Conservation (phyloP, 1,284 basidiomycete genomes). For the Schizopora paradoxa region DNA sequence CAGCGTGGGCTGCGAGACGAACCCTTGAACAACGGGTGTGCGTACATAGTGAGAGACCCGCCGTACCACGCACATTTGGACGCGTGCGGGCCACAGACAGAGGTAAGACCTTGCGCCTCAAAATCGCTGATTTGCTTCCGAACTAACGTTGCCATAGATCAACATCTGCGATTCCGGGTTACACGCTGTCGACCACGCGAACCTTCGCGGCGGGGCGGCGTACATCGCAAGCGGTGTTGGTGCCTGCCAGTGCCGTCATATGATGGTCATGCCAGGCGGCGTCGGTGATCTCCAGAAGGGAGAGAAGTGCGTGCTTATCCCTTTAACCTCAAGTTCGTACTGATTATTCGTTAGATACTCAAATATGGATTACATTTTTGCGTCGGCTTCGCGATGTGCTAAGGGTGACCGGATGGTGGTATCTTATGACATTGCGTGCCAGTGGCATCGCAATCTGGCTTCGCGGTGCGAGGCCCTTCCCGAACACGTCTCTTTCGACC, state of each 20-base stretch:
- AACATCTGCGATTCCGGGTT: slow-evolving; percentile 2
- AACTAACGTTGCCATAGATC: neutral
- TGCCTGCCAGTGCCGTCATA: slow-evolving; percentile 1
- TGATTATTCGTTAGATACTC: neutral
- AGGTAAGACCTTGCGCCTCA: neutral
- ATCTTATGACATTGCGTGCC: slow-evolving; percentile 18
- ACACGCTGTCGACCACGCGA: slow-evolving; percentile 1
- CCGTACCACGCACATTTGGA: neutral
- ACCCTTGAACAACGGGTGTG: neutral
- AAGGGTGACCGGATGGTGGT: neutral
- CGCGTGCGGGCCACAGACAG: neutral
- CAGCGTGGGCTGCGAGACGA: slow-evolving; percentile 2
- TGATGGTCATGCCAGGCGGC: neutral
- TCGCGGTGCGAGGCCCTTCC: slow-evolving; percentile 4
- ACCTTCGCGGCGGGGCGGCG: neutral
- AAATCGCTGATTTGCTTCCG: neutral
- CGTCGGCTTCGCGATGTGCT: neutral
- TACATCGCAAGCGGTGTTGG: slow-evolving; percentile 5
- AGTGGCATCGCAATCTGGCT: slow-evolving; percentile 11
- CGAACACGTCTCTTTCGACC: neutral
- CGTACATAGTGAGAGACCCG: neutral
- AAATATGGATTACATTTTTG: slow-evolving; percentile 10
- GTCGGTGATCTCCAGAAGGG: slow-evolving; percentile 6
- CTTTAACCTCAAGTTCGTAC: neutral
- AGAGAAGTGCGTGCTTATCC: neutral